A percentile compares a stretch with the other conserved stretches of the same genome.
These are phyloP conservation scores for Scalesia atractyloides DNA, from an alignment of 129 eudicot species.

Conservation along the genomic window DNA sequence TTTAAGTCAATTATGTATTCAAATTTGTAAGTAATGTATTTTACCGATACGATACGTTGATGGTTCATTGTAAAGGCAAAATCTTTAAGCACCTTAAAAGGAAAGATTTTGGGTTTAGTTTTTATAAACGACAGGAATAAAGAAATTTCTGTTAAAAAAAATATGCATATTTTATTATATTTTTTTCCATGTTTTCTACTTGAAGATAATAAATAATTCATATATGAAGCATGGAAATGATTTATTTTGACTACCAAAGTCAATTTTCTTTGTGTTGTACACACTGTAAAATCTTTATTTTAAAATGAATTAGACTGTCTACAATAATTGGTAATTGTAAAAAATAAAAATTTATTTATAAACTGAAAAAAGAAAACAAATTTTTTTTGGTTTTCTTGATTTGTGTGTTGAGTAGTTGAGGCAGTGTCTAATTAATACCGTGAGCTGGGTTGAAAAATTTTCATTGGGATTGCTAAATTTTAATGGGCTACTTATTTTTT, in stretches of 20 bases:
- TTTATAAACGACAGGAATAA: no score
- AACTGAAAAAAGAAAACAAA: background rate
- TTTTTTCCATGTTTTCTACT: background rate
- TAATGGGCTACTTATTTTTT: background rate
- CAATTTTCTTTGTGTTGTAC: no score
- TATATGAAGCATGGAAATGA: no score
- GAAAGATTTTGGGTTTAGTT: no score
- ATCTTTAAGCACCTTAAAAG: no score
- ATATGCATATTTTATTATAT: background rate
- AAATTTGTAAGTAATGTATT: background rate
- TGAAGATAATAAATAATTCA: background rate
- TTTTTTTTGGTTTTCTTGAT: constrained; percentile 20
- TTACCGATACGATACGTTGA: no score
- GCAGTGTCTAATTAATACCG: constrained; percentile 22
- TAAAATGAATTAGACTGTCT: no score
- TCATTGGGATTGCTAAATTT: constrained; percentile 17
- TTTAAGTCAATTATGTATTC: background rate
- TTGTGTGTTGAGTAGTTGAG: constrained; percentile 19
- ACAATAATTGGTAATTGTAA: no score
- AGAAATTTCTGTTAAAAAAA: no score
- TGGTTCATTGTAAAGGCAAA: no score
- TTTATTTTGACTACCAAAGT: no score
- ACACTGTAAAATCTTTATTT: no score
- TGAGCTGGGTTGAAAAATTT: constrained; percentile 11
- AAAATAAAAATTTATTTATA: background rate